Percentiles rank a stretch among this genome's conserved stretches.
Conservation (phyloP, 2,329 filamentous ascomycete genomes). For the Colletotrichum tanaceti region DNA sequence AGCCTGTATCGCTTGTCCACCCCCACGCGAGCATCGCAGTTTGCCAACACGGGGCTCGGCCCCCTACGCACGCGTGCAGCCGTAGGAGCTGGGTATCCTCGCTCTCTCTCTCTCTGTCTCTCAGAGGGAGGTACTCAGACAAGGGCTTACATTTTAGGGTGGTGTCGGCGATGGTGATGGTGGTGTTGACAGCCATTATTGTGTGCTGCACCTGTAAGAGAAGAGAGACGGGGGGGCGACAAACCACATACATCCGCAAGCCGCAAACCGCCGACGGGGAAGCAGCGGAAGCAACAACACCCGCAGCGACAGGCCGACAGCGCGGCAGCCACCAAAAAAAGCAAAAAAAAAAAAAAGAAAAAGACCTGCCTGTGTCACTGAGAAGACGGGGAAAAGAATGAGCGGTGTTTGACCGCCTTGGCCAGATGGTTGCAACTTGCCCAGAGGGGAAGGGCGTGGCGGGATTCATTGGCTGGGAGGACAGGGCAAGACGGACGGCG, state of each 20-base stretch:
- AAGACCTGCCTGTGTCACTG: too few relatives aligned
- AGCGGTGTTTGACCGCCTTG: constrained; percentile 41
- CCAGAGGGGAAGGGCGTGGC: constrained; percentile 22
- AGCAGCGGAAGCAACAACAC: constrained; percentile 25
- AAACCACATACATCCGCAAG: background rate
- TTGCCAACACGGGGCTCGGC: constrained; percentile 22
- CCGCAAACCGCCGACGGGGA: constrained; percentile 33
- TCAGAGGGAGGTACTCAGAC: background rate
- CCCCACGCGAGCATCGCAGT: constrained; percentile 27
- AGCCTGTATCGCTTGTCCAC: constrained; percentile 12
- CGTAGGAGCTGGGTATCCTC: background rate
- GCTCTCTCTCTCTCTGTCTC: too few relatives aligned
- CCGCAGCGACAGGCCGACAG: constrained; percentile 18
- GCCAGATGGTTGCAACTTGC: constrained; percentile 2
- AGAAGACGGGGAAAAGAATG: constrained; percentile 27
- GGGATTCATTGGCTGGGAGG: constrained; percentile 33
- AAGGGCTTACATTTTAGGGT: background rate
- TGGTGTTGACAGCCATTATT: background rate
- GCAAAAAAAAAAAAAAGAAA: constrained; percentile 22
- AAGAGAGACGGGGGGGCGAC: background rate
- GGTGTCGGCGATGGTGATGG: background rate
- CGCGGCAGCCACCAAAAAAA: constrained; percentile 8
- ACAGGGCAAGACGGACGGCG: background rate
- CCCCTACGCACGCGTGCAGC: background rate
- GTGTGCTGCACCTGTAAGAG: background rate